Conservation (phyloP, 768 basidiomycete species). For the Phaffia tasmanica region DNA sequence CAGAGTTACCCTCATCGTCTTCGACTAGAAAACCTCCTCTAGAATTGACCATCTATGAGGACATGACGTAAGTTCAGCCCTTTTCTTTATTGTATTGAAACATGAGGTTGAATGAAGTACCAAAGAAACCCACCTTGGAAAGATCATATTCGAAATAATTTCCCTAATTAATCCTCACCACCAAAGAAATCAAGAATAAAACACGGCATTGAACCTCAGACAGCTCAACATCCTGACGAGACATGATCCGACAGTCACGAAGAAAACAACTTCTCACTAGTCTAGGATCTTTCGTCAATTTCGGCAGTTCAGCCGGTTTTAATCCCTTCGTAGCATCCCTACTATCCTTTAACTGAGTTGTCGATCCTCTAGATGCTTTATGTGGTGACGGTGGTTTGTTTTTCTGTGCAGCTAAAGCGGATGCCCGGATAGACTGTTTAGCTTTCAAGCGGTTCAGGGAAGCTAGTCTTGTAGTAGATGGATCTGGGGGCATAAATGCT, state of each 20-base stretch:
- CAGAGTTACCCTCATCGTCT: conserved; percentile 49
- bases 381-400: conserved; percentile 20
- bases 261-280: conserved; percentile 29
- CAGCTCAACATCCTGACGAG: not conserved
- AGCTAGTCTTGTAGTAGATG: conserved; percentile 32
- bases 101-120: not conserved
- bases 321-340: conserved; percentile 23
- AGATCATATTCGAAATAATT: conserved; percentile 96
- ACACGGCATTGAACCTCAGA: conserved; percentile 4
- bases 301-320: conserved; percentile 18
- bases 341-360: conserved; percentile 14
- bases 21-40: conserved; percentile 91
- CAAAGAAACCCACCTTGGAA: conserved; percentile 46
- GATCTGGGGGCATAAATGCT: not conserved
- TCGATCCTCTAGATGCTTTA: conserved; percentile 3
- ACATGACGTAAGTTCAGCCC: not conserved
- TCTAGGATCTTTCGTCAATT: conserved; percentile 34
- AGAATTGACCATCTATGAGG: conserved; percentile 66
- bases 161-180: conserved; percentile 40
- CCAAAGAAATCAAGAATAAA: not conserved
- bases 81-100: not conserved
- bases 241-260: not conserved
- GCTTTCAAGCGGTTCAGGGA: conserved; percentile 36
- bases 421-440: conserved; percentile 29
- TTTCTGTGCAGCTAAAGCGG: conserved; percentile 20